Evolutionary conservation across 352 stramenopile genomes (phyloP).

Genomic region (Globisporangium polare): DNA sequence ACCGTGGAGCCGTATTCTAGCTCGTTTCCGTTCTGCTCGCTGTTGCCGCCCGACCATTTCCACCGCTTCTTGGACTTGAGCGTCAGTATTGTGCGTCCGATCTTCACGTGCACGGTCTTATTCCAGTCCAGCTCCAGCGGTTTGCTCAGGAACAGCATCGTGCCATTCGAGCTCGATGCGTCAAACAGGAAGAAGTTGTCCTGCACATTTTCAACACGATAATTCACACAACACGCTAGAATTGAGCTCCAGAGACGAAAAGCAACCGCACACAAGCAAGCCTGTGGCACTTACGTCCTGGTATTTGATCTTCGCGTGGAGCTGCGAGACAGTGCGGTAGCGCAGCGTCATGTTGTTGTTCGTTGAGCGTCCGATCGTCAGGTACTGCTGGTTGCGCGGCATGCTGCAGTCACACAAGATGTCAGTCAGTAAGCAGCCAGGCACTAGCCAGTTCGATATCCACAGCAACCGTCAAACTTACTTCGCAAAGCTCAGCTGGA

Average conservation of each 20-base stretch:
- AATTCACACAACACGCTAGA: not conserved
- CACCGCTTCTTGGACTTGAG: slow-evolving; percentile 83
- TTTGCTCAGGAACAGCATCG: slow-evolving; percentile 81
- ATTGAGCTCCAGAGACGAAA: not conserved
- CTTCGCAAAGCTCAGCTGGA: slow-evolving; percentile 91
- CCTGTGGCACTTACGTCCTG: slow-evolving; percentile 53
- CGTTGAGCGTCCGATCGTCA: slow-evolving; percentile 78
- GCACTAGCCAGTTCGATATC: not conserved
- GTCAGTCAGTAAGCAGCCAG: not conserved
- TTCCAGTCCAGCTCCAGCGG: slow-evolving; percentile 82
- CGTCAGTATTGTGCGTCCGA: slow-evolving; percentile 79
- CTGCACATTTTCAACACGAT: slow-evolving; percentile 25
- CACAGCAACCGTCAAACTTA: slow-evolving; percentile 24
- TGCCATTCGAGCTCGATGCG: slow-evolving; percentile 77
- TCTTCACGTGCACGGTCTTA: slow-evolving; percentile 81
- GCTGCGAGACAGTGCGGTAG: slow-evolving; percentile 82
- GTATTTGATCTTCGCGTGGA: slow-evolving; percentile 81
- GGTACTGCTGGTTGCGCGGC: slow-evolving; percentile 57
- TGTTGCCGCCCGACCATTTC: slow-evolving; percentile 61
- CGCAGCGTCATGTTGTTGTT: slow-evolving; percentile 85
- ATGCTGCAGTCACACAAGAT: slow-evolving; percentile 24
- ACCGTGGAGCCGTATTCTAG: slow-evolving; percentile 1
- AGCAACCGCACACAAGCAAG: not conserved
- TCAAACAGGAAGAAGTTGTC: slow-evolving; percentile 77
- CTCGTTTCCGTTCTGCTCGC: slow-evolving; percentile 34